A percentile compares a stretch with the other conserved stretches of the same genome.
Conservation (phyloP, 345 rosid species). For the Zanthoxylum bungeanum region DNA sequence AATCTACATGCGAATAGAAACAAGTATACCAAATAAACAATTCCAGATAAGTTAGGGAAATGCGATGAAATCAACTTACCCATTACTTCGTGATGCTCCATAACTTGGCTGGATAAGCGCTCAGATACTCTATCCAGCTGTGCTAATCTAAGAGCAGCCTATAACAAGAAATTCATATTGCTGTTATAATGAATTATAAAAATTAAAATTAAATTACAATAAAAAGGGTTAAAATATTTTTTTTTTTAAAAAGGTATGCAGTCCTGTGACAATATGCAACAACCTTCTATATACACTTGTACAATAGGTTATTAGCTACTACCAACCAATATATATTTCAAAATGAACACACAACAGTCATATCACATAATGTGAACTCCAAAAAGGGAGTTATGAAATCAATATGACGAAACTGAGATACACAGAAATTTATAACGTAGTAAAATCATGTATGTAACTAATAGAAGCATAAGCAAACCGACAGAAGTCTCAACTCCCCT, state of each 20-base stretch:
- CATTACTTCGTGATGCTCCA: conserved; percentile 99
- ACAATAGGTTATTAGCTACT: not conserved
- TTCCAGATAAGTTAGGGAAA: not conserved
- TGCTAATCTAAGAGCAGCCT: conserved; percentile 86
- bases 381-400: not conserved
- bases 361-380: not conserved
- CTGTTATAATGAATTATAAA: not conserved
- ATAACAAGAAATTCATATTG: conserved; percentile 20
- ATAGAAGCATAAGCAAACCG: not conserved
- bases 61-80: conserved; percentile 48
- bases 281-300: not conserved
- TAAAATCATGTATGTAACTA: not conserved
- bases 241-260: too few relatives aligned
- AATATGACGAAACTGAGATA: not conserved
- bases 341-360: not conserved
- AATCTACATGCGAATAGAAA: not conserved
- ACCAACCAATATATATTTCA: not conserved
- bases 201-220: too few relatives aligned
- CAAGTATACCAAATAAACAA: not conserved
- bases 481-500: not conserved
- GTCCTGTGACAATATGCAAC: not conserved
- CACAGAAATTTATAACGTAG: not conserved
- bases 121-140: conserved; percentile 91
- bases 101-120: conserved; percentile 69
- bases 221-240: too few relatives aligned